Base-by-base conservation (phyloP, 2,329 filamentous ascomycete species). In the Monilinia fructigena region DNA sequence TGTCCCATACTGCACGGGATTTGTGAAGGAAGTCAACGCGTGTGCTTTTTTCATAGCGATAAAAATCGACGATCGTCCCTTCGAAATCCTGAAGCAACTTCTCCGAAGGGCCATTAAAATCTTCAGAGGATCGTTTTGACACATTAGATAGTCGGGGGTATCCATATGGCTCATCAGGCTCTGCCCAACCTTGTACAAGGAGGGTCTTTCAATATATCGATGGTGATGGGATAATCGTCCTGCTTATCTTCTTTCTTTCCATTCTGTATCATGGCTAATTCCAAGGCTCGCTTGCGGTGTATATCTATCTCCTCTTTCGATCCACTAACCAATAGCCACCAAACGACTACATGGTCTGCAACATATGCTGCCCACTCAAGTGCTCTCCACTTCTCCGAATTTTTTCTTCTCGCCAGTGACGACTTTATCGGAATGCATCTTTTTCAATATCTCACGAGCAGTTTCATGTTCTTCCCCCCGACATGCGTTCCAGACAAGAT, bases 1-100 rank as follows among this genome's bases (percentile, higher is more conserved):
- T 50, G 47, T 26, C 47, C 47, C 47, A 50, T n/a, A 50, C 11
- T 26, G 47, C 14, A 50, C 47, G 47, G n/a, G 47, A 26, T 50
- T n/a, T 50, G 47, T n/a, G 47, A 26, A 50, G 47, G n/a, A 50
- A 50, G n/a, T 50, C 47, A 50, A 50, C n/a, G 11, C 47, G 47
- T 26, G 11, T 50, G 47, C 47, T n/a, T 50, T 50, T 26, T 23
- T 23, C n/a, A n/a, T 23, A 3, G n/a, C 47, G 47, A 50, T 50
- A 23, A 50, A 50, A 26, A n/a, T 50, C 47, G 3, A 50, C 47
- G 23, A 50, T 50, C 2, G 47, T 26, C 11, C 47, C 47, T 50
- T 50, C n/a, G n/a, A 50, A 50, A 12, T 12, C 10, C 23, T 12
- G 47, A 26, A 50, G 47, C n/a, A 26, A 50, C 3, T 11, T 14